Evolutionary conservation across 2,329 filamentous ascomycete species (phyloP), one percentile per base, ranked within the genome.

Genomic region (Colletotrichum limetticola): DNA sequence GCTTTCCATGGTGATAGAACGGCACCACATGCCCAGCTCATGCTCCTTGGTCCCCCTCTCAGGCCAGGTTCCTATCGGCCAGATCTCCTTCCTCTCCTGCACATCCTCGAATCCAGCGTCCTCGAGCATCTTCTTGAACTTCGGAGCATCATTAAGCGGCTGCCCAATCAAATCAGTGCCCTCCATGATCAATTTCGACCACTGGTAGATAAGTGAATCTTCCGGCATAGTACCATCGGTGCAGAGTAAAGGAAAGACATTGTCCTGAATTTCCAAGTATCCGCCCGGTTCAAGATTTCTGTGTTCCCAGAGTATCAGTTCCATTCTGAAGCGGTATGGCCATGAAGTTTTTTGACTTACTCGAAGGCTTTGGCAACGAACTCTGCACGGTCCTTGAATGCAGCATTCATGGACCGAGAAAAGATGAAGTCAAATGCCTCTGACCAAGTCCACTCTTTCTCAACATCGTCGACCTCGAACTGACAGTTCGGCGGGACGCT

Each of bases 401-500:
- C 22, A 22, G 22, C 28, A 7, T 32, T 59, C 30, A 59, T 35
- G 0, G 30, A 35, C 0, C 88, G 85, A 7, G 86, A 87, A 77
- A 91, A 90, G 74, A 92, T 88, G 76, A 88, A 88, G 79, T 91
- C 89, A 77, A 90, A 90, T 1, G 85, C 83, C 22, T 78, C 75
- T 1, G 73, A 72, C 72, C 75, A 79, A 7, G 74, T 75, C 77
- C 75, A 78, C 7, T 75, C 75, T 9, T 77, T 62, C 58, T 80
- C 75, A 4, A 79, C 16, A 65, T 85, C 82, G 61, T 85, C 83
- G 32, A 85, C 79, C 71, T 83, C 77, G 69, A 85, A 85, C 5
- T 76, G 74, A 1, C 83, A 75, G 68, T 84, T 85, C 0, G 80
- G 81, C 0, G 83, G 83, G 24, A 85, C 78, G 76, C 83, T 58